These are phyloP conservation scores for Lyophyllum semitale DNA, from an alignment of 768 basidiomycete species.

Conservation along the genomic window DNA sequence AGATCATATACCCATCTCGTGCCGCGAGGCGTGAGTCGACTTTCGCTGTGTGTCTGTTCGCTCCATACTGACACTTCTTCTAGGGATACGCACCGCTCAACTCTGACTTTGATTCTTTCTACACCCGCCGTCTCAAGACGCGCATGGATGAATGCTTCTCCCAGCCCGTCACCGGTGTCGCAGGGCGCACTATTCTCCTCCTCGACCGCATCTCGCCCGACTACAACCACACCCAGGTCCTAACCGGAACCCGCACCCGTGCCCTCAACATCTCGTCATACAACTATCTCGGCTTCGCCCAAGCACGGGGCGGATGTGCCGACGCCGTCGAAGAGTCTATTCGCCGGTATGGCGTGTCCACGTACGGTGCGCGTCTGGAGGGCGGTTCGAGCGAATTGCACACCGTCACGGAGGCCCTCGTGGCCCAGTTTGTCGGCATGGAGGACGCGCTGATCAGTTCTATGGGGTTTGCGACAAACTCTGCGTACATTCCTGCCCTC, in stretches of 20 bases:
- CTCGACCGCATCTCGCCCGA: slow-evolving; percentile 84
- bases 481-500: slow-evolving; percentile 89
- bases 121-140: slow-evolving; percentile 91
- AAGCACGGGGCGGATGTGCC: slow-evolving; percentile 89
- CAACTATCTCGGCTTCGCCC: slow-evolving; percentile 98
- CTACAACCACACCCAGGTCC: slow-evolving; percentile 74
- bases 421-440: slow-evolving; percentile 86
- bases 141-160: slow-evolving; percentile 97
- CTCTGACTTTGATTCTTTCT: slow-evolving; percentile 99
- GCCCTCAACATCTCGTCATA: slow-evolving; percentile 97
- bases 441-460: slow-evolving; percentile 91
- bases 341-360: slow-evolving; percentile 76
- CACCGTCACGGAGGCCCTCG: slow-evolving; percentile 75
- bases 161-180: slow-evolving; percentile 90
- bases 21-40: slow-evolving; percentile 69
- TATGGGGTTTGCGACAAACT: slow-evolving; percentile 97
- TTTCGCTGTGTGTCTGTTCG: slow-evolving; percentile 8
- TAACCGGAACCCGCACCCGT: slow-evolving; percentile 81
- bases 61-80: background rate
- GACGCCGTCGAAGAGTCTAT: slow-evolving; percentile 90
- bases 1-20: slow-evolving; percentile 78
- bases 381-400: slow-evolving; percentile 90
- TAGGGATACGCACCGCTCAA: slow-evolving; percentile 97
- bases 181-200: slow-evolving; percentile 87
- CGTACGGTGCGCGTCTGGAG: slow-evolving; percentile 78